Percentiles rank a stretch among this genome's conserved stretches.
Conservation (phyloP, 2,329 filamentous ascomycete species). For the Penicillium glabrum region DNA sequence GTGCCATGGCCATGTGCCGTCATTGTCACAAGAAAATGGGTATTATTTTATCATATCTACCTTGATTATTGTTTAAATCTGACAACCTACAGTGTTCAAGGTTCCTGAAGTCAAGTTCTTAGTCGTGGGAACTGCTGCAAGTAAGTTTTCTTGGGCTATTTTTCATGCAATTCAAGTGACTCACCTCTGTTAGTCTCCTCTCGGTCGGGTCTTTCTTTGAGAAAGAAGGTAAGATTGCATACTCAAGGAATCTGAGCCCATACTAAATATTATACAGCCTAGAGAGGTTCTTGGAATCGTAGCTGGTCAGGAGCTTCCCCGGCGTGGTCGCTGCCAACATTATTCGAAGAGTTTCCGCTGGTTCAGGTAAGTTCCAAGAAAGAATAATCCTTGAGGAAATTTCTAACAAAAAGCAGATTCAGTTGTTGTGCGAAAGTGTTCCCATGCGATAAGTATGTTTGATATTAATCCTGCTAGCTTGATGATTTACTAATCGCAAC, state of each 20-base stretch:
- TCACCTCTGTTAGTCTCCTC: constrained; percentile 24
- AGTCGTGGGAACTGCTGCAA: constrained; percentile 61
- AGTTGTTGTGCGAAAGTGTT: constrained; percentile 59
- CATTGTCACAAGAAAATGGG: constrained; percentile 78
- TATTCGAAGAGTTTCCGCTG: constrained; percentile 58
- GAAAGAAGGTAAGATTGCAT: constrained; percentile 36
- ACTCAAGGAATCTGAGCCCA: neutral
- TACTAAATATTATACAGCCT: constrained; percentile 25
- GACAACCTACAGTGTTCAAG: constrained; percentile 56
- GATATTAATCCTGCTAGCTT: neutral
- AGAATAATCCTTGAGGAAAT: too few species aligned
- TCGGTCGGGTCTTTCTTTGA: constrained; percentile 31
- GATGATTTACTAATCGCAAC: constrained; percentile 7
- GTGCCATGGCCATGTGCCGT: constrained; percentile 71
- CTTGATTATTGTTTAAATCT: neutral
- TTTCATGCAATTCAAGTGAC: neutral
- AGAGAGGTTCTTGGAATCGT: constrained; percentile 57
- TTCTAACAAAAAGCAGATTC: constrained; percentile 42
- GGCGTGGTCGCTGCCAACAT: constrained; percentile 54
- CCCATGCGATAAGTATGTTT: constrained; percentile 54
- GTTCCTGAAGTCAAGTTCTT: constrained; percentile 78
- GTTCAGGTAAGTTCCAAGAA: constrained; percentile 48
- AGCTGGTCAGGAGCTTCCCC: constrained; percentile 55
- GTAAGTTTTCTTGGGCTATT: constrained; percentile 29
- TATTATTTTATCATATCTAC: constrained; percentile 27